These are phyloP conservation scores for Tubosaeta sp. DNA, from an alignment of 768 basidiomycete species.

Conservation along the genomic window DNA sequence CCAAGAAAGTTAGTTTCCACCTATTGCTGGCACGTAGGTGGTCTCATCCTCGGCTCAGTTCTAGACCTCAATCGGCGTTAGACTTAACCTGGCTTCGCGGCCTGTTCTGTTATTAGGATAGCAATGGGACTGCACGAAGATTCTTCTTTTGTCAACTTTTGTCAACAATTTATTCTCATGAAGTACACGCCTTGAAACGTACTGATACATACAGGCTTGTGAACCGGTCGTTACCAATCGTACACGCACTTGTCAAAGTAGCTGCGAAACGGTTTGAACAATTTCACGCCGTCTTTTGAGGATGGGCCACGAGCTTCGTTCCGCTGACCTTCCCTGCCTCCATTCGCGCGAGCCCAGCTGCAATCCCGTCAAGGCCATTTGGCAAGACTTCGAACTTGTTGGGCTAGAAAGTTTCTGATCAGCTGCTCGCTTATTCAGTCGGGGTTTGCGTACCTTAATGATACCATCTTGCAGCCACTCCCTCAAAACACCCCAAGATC, in stretches of 20 bases:
- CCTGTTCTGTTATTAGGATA: neutral
- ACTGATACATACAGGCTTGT: neutral
- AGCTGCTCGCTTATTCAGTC: neutral
- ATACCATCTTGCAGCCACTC: conserved; percentile 24
- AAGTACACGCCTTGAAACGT: conserved; percentile 2
- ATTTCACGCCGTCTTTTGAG: conserved; percentile 33
- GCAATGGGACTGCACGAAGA: too few relatives aligned
- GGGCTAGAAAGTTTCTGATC: conserved; percentile 28
- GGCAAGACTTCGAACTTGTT: conserved; percentile 40
- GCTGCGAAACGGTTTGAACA: neutral
- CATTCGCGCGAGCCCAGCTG: conserved; percentile 34
- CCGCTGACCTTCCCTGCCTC: conserved; percentile 38
- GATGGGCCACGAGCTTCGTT: conserved; percentile 40
- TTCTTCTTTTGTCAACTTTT: neutral
- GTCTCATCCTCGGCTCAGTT: conserved; percentile 5
- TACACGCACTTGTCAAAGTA: conserved; percentile 11
- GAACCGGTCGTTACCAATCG: conserved; percentile 7
- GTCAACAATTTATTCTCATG: neutral
- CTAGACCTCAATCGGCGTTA: conserved; percentile 1
- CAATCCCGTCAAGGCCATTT: conserved; percentile 37
- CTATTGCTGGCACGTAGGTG: neutral
- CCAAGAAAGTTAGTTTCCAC: neutral
- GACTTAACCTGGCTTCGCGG: neutral
- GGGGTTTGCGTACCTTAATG: conserved; percentile 19
- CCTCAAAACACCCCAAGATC: conserved; percentile 17